A percentile compares a stretch with the other conserved stretches of the same genome.
Evolutionary conservation across 208 protist species (phyloP).

Genomic region (Wallacemonas collosoma): DNA sequence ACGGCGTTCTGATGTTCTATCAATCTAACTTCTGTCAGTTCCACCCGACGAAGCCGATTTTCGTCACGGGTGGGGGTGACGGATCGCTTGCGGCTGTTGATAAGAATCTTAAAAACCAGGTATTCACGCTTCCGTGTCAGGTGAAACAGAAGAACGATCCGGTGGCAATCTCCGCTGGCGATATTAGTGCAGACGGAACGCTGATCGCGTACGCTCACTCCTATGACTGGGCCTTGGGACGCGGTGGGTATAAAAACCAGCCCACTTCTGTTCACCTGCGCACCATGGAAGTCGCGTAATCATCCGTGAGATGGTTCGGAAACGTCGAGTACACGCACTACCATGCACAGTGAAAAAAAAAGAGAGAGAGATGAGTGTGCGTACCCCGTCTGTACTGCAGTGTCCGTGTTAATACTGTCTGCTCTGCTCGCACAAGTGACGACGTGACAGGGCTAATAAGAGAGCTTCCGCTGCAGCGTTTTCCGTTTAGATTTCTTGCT

Average conservation of each 20-base stretch:
- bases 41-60: slow-evolving; percentile 40
- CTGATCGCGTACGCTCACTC: slow-evolving; percentile 78
- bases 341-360: neutral
- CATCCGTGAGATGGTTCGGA: too few relatives aligned
- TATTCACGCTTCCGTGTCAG: slow-evolving; percentile 33
- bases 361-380: neutral
- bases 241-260: slow-evolving; percentile 49
- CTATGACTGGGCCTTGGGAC: slow-evolving; percentile 89
- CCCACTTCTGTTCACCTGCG: slow-evolving; percentile 53
- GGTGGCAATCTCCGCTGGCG: slow-evolving; percentile 75
- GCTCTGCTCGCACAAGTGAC: too few relatives aligned
- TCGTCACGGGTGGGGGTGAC: slow-evolving; percentile 76
- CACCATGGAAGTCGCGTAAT: slow-evolving; percentile 10
- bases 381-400: too few relatives aligned
- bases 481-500: too few relatives aligned
- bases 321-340: neutral
- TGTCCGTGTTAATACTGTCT: too few relatives aligned
- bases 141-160: slow-evolving; percentile 37
- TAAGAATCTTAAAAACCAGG: slow-evolving; percentile 35
- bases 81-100: slow-evolving; percentile 54
- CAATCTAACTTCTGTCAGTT: slow-evolving; percentile 81
- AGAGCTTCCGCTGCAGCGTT: too few relatives aligned
- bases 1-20: slow-evolving; percentile 45
- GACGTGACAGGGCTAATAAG: too few relatives aligned
- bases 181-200: slow-evolving; percentile 59